Evolutionary conservation across 768 basidiomycete genomes (phyloP).

Genomic region (Podaxis sp.): DNA sequence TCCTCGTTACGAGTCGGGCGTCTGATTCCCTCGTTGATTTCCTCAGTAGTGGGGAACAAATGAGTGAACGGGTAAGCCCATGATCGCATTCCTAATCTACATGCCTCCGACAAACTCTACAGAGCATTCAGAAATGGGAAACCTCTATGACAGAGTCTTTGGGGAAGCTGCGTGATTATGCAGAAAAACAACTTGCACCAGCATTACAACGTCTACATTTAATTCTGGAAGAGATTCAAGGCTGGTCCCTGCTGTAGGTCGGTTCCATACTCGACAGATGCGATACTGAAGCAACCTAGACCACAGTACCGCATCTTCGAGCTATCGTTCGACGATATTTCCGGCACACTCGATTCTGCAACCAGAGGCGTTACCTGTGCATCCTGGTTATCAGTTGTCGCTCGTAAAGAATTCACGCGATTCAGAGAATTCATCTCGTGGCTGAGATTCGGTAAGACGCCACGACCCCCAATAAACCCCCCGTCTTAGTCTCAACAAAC

Average conservation of each 20-base stretch:
- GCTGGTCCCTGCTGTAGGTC: constrained; percentile 72
- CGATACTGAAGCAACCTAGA: constrained; percentile 14
- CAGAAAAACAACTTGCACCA: constrained; percentile 68
- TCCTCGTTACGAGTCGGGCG: constrained; percentile 70
- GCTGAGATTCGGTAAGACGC: constrained; percentile 65
- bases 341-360: constrained; percentile 50
- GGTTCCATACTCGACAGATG: constrained; percentile 6
- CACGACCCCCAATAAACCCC: not conserved
- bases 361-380: constrained; percentile 61
- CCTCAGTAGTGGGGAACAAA: constrained; percentile 74
- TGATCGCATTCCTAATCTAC: constrained; percentile 13
- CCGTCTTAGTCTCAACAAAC: constrained; percentile 17
- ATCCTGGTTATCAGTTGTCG: constrained; percentile 66
- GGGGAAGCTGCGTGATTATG: constrained; percentile 69
- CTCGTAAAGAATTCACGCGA: constrained; percentile 65
- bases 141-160: constrained; percentile 68
- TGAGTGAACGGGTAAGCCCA: constrained; percentile 71
- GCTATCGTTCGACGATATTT: constrained; percentile 49
- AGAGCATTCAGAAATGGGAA: constrained; percentile 88
- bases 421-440: constrained; percentile 82
- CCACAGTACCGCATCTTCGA: constrained; percentile 57
- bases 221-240: constrained; percentile 73
- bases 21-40: constrained; percentile 74
- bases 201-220: constrained; percentile 78
- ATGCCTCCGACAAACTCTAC: constrained; percentile 23